These are phyloP conservation scores for Lentinus tigrinus DNA, from an alignment of 768 basidiomycete species.

Conservation along the genomic window DNA sequence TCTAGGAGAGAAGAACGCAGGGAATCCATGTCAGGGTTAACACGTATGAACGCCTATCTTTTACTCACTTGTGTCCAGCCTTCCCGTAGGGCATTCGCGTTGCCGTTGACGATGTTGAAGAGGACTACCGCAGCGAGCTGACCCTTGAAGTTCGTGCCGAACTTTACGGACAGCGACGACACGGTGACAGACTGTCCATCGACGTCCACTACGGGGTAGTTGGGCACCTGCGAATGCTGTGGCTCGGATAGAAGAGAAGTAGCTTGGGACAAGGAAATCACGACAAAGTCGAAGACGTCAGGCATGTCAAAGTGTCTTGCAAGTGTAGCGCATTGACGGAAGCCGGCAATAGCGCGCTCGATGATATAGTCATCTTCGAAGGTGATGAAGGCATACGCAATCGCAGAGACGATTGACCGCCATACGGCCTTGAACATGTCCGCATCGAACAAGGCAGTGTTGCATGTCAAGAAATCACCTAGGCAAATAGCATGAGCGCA, in stretches of 20 bases:
- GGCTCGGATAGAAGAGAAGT: conserved; percentile 82
- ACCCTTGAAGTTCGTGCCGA: conserved; percentile 93
- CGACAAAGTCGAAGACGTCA: conserved; percentile 96
- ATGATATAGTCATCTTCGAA: conserved; percentile 97
- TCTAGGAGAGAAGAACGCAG: conserved; percentile 54
- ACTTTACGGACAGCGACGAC: conserved; percentile 87
- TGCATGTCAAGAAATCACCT: conserved; percentile 75
- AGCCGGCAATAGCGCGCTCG: conserved; percentile 92
- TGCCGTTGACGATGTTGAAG: conserved; percentile 96
- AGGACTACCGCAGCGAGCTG: conserved; percentile 96
- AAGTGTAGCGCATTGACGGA: conserved; percentile 92
- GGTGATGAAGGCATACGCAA: conserved; percentile 93
- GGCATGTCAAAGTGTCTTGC: conserved; percentile 87
- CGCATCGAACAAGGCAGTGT: conserved; percentile 77
- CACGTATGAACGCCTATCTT: too few species aligned
- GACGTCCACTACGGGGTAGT: conserved; percentile 86
- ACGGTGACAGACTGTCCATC: conserved; percentile 90
- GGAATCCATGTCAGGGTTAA: neutral
- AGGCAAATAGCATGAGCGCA: conserved; percentile 4
- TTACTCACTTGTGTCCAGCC: conserved; percentile 91
- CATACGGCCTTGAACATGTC: conserved; percentile 95
- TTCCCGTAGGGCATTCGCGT: conserved; percentile 89
- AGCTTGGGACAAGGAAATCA: conserved; percentile 87
- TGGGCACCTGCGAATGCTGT: conserved; percentile 68
- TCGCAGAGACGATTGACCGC: conserved; percentile 90